Base-by-base conservation (phyloP, 176 grass and related monocot species). In the Ensete ventricosum region DNA sequence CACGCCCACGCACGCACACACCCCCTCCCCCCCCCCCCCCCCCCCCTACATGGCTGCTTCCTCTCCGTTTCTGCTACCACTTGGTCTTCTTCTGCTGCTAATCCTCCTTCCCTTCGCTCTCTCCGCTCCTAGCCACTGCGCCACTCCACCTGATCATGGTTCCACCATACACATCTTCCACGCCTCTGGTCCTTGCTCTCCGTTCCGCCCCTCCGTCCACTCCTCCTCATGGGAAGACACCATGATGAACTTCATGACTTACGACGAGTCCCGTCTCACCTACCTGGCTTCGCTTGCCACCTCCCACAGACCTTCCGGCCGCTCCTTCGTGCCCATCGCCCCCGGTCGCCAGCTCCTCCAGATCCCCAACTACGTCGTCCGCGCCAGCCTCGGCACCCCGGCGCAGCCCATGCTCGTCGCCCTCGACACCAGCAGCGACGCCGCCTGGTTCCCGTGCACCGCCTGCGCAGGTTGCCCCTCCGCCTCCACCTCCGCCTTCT, bases 351-450 rank as follows among this genome's bases (percentile, higher is more conserved):
- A 89, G 78, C 86, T 96, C 22, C 86, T 96, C 52, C 92, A 92
- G 79, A 87, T 90, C 59, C 83, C 92, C 0, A 92, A 88, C 16
- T 96, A 96, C 64, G 87, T 96, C 59, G 87, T 96, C 76, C 89
- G 82, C 24, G 92, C 89, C 11, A 78, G 80, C 9, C 82, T 96
- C 0, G 92, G 92, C 49, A 87, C 87, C 12, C 92, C 92, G 5
- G 63, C 89, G 25, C 92, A 96, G 80, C 50, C 75, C 52, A 78
- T 96, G 52, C 89, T 96, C 53, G 84, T 89, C 63, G 89, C 92
- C 64, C 76, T 96, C 50, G 92, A 96, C 87, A 96, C 82, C 11
- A 92, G 89, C 84, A 92, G 80, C 72, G 92, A 96, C 76, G 89
- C 89, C 21, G 81, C 89, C 0, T 96, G 92, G 92, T 86, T 92